phyloP scores from a whole-genome alignment of 108 stramenopile species.

The Cyclostephanos tholiformis region DNA sequence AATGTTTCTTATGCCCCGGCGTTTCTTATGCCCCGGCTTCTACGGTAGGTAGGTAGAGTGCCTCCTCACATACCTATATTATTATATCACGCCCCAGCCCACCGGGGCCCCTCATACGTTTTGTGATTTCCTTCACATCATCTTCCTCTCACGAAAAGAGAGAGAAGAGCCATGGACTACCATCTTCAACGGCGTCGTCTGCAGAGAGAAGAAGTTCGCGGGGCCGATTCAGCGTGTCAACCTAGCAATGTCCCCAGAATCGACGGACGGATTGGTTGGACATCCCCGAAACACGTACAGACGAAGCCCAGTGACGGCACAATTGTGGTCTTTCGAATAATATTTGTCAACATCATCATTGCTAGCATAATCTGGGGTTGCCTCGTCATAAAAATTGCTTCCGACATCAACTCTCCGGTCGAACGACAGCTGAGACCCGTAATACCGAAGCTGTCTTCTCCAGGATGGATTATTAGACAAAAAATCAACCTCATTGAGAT shows the following conservation, averaged over 20 bases:
- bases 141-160: too few species aligned
- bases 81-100: too few species aligned
- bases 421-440: not conserved
- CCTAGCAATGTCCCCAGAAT: not conserved
- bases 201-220: slow-evolving; percentile 1
- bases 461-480: slow-evolving; percentile 18
- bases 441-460: not conserved
- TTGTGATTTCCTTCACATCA: too few species aligned
- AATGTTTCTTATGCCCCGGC: too few species aligned
- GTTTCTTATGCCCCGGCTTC: too few species aligned
- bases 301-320: slow-evolving; percentile 1
- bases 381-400: slow-evolving; percentile 31
- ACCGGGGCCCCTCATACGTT: too few species aligned
- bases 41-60: too few species aligned
- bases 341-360: slow-evolving; percentile 29
- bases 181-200: not conserved
- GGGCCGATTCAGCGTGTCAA: not conserved
- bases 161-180: slow-evolving; percentile 2
- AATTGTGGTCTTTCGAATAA: slow-evolving; percentile 30
- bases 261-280: slow-evolving; percentile 3
- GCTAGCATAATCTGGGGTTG: slow-evolving; percentile 31
- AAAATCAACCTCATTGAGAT: slow-evolving; percentile 21
- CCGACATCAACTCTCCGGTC: slow-evolving; percentile 5
- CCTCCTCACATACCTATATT: too few species aligned
- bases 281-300: not conserved